Evolutionary conservation across 345 rosid species (phyloP).

Genomic region (Ricinus communis): DNA sequence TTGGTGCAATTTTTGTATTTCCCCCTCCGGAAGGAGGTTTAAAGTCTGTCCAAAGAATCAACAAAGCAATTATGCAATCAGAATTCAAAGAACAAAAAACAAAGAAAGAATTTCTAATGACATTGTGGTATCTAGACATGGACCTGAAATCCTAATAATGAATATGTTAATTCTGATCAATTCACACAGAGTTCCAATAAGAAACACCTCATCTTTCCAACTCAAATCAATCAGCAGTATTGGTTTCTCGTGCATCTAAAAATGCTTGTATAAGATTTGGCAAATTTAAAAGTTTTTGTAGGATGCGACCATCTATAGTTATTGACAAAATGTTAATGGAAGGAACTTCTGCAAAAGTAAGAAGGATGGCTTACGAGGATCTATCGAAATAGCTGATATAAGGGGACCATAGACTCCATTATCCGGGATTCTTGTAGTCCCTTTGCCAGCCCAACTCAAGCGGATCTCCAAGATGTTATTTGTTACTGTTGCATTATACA

Average conservation of each 20-base stretch:
- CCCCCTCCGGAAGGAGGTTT: slow-evolving; percentile 7
- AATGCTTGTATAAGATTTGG: neutral
- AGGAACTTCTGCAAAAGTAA: neutral
- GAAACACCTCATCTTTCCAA: neutral
- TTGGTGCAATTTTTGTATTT: neutral
- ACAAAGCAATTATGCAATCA: neutral
- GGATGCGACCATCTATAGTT: neutral
- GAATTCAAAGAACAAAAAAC: neutral
- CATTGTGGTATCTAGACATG: neutral
- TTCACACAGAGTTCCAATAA: neutral
- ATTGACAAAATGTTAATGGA: neutral
- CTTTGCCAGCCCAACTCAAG: slow-evolving; percentile 18
- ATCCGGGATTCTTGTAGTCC: slow-evolving; percentile 14
- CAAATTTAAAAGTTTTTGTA: neutral
- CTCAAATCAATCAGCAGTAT: neutral
- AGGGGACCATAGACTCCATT: slow-evolving; percentile 15
- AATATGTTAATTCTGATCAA: neutral
- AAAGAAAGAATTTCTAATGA: neutral
- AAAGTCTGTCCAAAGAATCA: slow-evolving; percentile 26
- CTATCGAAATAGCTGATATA: slow-evolving; percentile 15
- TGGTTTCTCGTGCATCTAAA: neutral
- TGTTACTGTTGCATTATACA: neutral
- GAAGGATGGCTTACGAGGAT: slow-evolving; percentile 9
- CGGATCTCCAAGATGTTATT: slow-evolving; percentile 11
- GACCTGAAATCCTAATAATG: neutral